A percentile compares a stretch with the other conserved stretches of the same genome.
Conservation (phyloP, 768 basidiomycete genomes). For the Agaricus subrufescens region DNA sequence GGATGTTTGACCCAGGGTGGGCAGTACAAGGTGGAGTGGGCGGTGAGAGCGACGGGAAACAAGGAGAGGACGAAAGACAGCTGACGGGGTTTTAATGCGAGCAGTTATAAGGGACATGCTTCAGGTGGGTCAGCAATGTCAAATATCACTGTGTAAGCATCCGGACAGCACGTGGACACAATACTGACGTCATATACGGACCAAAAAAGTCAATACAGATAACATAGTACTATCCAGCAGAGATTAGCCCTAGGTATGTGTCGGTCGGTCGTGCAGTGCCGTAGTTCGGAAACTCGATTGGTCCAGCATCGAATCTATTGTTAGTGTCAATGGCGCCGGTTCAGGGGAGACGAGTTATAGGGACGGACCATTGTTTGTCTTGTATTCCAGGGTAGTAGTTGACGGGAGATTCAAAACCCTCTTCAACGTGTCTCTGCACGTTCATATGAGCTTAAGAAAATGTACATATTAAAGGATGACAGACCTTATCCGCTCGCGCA, state of each 20-base stretch:
- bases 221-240: not conserved
- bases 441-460: not conserved
- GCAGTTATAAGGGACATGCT: not conserved
- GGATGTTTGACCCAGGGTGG: not conserved
- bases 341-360: not conserved
- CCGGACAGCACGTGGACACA: not conserved
- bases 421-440: slow-evolving; percentile 71
- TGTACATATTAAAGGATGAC: slow-evolving; percentile 20
- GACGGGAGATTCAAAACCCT: slow-evolving; percentile 70
- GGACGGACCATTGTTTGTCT: slow-evolving; percentile 78
- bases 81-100: too few species aligned
- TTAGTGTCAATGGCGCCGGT: slow-evolving; percentile 8
- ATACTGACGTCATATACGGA: not conserved
- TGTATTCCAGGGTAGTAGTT: slow-evolving; percentile 88
- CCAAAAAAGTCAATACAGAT: not conserved
- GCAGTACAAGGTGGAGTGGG: not conserved
- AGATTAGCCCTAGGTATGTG: not conserved
- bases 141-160: not conserved
- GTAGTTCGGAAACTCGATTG: slow-evolving; percentile 72
- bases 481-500: slow-evolving; percentile 79
- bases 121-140: not conserved
- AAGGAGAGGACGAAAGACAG: not conserved
- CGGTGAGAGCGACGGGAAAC: not conserved
- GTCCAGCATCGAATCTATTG: slow-evolving; percentile 81
- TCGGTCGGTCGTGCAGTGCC: not conserved